A percentile compares a stretch with the other conserved stretches of the same genome.
phyloP scores from a whole-genome alignment of 1,139 yeast genomes.

The Zygoascus hellenicus region DNA sequence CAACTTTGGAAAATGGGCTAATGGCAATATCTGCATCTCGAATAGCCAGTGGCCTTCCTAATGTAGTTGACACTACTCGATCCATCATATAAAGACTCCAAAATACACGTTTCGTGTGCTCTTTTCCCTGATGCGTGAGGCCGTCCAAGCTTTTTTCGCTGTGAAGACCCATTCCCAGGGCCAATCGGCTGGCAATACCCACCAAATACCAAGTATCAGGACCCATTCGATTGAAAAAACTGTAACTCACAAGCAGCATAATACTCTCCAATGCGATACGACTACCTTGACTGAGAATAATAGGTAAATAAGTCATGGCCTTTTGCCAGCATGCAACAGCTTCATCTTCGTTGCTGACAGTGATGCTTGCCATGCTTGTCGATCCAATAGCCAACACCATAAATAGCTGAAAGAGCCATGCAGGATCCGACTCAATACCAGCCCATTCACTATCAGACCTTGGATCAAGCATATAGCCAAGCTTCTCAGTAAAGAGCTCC shows the following conservation, averaged over 20 bases:
- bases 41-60: slow-evolving; percentile 26
- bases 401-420: slow-evolving; percentile 19
- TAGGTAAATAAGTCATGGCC: slow-evolving; percentile 19
- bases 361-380: slow-evolving; percentile 23
- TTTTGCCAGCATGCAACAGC: slow-evolving; percentile 18
- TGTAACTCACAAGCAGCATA: slow-evolving; percentile 22
- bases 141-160: slow-evolving; percentile 34
- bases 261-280: slow-evolving; percentile 18
- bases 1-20: slow-evolving; percentile 12
- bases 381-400: slow-evolving; percentile 25
- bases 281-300: slow-evolving; percentile 16
- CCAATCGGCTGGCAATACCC: slow-evolving; percentile 58
- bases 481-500: slow-evolving; percentile 14
- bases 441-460: slow-evolving; percentile 10
- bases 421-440: slow-evolving; percentile 14
- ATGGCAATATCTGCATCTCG: slow-evolving; percentile 24
- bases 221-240: slow-evolving; percentile 26
- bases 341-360: slow-evolving; percentile 20
- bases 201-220: slow-evolving; percentile 31
- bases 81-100: slow-evolving; percentile 28
- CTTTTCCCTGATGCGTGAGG: slow-evolving; percentile 20
- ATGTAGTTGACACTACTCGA: slow-evolving; percentile 23
- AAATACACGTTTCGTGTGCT: slow-evolving; percentile 22
- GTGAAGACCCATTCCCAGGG: slow-evolving; percentile 57
- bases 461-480: slow-evolving; percentile 12